Conservation (phyloP, 148 eudicot genomes). For the Beta vulgaris region DNA sequence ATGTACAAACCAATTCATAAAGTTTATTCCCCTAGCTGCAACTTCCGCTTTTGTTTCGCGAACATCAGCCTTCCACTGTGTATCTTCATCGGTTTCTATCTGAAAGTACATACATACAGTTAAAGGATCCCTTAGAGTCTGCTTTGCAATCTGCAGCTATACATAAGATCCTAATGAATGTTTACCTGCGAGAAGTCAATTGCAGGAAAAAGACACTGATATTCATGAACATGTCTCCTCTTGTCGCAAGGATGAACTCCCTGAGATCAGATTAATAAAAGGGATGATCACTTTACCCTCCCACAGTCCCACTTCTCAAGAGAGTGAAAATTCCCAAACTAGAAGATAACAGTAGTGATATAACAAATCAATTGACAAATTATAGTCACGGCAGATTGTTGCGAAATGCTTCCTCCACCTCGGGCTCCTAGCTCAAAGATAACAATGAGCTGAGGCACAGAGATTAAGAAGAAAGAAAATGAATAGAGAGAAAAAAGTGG, state of each 20-base stretch:
- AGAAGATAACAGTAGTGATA: not conserved
- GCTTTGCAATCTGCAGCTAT: not conserved
- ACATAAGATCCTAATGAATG: slow-evolving; percentile 14
- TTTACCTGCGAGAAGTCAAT: slow-evolving; percentile 80
- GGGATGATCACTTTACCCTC: not conserved
- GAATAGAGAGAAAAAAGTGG: no score
- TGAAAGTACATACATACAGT: slow-evolving; percentile 31
- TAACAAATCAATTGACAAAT: not conserved
- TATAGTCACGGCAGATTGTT: not conserved
- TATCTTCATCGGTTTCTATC: slow-evolving; percentile 90
- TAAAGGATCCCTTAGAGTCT: not conserved
- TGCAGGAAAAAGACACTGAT: slow-evolving; percentile 78
- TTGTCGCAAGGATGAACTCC: slow-evolving; percentile 94
- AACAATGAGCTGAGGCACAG: no score
- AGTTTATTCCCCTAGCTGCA: slow-evolving; percentile 75
- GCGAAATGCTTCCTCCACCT: no score
- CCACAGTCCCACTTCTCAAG: not conserved
- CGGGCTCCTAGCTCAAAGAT: no score
- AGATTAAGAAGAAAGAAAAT: no score
- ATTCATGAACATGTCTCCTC: slow-evolving; percentile 77
- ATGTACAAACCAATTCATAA: slow-evolving; percentile 67
- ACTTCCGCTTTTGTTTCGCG: slow-evolving; percentile 86
- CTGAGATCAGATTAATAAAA: slow-evolving; percentile 45
- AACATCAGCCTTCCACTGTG: slow-evolving; percentile 69
- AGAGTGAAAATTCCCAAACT: not conserved